Conservation (phyloP, 257 asterid genomes). For the Solanum okadae region DNA sequence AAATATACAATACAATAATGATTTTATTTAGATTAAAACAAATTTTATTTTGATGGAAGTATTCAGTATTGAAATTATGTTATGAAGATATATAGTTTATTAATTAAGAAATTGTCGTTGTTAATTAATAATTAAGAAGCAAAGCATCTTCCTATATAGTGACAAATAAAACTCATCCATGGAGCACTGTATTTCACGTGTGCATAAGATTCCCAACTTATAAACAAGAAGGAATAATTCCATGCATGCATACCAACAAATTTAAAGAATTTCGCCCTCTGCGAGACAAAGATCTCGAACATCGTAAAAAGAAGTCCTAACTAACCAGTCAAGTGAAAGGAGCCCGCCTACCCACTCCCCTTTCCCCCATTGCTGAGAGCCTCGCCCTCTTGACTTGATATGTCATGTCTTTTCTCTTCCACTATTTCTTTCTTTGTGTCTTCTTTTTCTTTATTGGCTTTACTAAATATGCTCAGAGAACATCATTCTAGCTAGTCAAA, state of each 20-base stretch:
- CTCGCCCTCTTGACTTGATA: no score
- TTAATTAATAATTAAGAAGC: neutral
- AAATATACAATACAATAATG: no score
- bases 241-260: neutral
- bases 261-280: neutral
- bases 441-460: neutral
- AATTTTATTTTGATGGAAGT: neutral
- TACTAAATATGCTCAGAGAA: neutral
- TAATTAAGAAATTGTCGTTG: neutral
- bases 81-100: neutral
- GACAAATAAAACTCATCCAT: neutral
- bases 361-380: no score
- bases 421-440: neutral
- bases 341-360: no score
- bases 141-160: neutral
- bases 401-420: neutral
- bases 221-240: neutral
- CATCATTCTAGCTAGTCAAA: neutral
- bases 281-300: no score
- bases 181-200: neutral
- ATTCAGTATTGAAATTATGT: neutral
- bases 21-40: neutral
- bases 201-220: neutral
- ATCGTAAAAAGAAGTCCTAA: no score
- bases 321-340: no score